A percentile compares a stretch with the other conserved stretches of the same genome.
Evolutionary conservation across 2,329 filamentous ascomycete species (phyloP).

Genomic region (Penicillium aurantiogriseum): DNA sequence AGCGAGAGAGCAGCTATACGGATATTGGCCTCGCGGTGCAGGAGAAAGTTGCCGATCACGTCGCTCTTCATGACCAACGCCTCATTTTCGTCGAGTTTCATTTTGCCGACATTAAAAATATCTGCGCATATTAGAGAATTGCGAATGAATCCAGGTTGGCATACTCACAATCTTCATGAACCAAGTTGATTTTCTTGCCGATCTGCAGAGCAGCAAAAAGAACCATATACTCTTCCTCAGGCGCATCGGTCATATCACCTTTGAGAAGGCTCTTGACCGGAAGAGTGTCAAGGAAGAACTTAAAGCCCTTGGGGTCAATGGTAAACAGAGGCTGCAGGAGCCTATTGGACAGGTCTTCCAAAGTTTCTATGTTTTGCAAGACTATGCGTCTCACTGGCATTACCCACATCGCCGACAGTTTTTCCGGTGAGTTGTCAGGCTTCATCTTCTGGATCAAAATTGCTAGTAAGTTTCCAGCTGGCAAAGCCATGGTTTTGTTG

Average conservation of each 20-base stretch:
- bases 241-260: slow-evolving; percentile 46
- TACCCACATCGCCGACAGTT: slow-evolving; percentile 36
- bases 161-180: slow-evolving; percentile 63
- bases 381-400: slow-evolving; percentile 37
- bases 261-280: slow-evolving; percentile 52
- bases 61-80: slow-evolving; percentile 36
- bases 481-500: slow-evolving; percentile 30
- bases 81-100: slow-evolving; percentile 13
- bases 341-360: slow-evolving; percentile 39
- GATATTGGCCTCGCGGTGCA: slow-evolving; percentile 59
- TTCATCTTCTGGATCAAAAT: slow-evolving; percentile 33
- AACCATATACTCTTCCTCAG: slow-evolving; percentile 57
- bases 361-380: slow-evolving; percentile 35
- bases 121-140: slow-evolving; percentile 24
- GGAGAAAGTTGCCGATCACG: slow-evolving; percentile 39
- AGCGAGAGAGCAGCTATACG: slow-evolving; percentile 79
- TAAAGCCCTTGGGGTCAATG: slow-evolving; percentile 35
- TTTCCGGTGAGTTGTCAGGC: slow-evolving; percentile 6
- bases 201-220: slow-evolving; percentile 67
- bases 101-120: slow-evolving; percentile 23
- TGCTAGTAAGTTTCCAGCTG: slow-evolving; percentile 30
- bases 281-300: slow-evolving; percentile 56
- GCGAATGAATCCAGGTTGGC: slow-evolving; percentile 9
- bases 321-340: slow-evolving; percentile 39
- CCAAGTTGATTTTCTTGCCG: slow-evolving; percentile 67